Evolutionary conservation across 192 early-diverging fungal species (phyloP).

Genomic region (Spizellomyces sp.): DNA sequence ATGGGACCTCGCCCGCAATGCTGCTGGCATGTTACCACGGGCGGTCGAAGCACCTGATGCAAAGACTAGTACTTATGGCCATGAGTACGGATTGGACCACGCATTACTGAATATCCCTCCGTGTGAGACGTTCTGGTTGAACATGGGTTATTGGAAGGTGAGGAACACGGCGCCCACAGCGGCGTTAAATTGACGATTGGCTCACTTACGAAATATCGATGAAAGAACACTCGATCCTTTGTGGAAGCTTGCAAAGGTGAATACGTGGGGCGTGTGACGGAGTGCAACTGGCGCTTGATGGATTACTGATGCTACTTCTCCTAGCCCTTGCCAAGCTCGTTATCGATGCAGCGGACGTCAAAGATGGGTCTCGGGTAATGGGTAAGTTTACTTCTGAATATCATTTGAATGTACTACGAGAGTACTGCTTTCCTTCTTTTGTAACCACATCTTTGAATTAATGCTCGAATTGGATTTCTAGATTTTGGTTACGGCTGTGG

Average conservation of each 20-base stretch:
- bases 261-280: too few species aligned
- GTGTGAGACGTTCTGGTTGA: constrained; percentile 35
- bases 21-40: too few species aligned
- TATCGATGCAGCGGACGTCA: background rate
- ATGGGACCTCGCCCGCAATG: too few species aligned
- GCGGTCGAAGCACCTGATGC: too few species aligned
- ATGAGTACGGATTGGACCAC: constrained; percentile 42
- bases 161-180: background rate
- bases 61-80: background rate
- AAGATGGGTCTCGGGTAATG: constrained; percentile 5
- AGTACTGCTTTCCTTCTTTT: too few species aligned
- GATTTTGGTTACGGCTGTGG: constrained; percentile 49
- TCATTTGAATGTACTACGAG: too few species aligned
- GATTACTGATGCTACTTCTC: background rate
- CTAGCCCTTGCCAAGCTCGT: background rate
- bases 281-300: background rate
- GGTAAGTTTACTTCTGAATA: constrained; percentile 3
- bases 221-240: constrained; percentile 22
- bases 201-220: background rate
- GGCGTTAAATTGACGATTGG: too few species aligned
- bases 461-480: background rate
- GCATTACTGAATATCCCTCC: constrained; percentile 33
- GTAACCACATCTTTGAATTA: too few species aligned
- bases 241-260: constrained; percentile 24
- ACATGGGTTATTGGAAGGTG: constrained; percentile 45